Evolutionary conservation across 2,329 filamentous ascomycete species (phyloP), one percentile per base, ranked within the genome.

Genomic region (Sarocladiaceae sp.): DNA sequence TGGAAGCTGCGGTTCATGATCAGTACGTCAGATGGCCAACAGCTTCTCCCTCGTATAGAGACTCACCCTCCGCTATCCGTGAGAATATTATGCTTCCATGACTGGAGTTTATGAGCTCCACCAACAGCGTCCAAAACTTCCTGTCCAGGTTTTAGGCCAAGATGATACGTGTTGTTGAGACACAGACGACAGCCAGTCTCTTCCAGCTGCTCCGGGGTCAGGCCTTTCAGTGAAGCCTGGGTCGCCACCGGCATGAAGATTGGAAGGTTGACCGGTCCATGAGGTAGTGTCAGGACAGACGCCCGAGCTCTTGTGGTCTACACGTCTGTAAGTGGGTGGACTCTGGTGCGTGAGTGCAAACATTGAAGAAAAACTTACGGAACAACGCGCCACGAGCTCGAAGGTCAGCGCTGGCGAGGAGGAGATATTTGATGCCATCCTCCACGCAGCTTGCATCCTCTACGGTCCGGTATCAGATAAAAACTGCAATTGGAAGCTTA

Each of bases 181-280:
- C 93, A 98, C 33, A 98, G 69, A 47, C 86, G 81, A 58, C 94
- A 98, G 33, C 87, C 82, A 1, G 90, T 94, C 44, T 88, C 83
- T 56, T 93, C 90, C 2, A 98, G 73, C 59, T 98, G 93, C 52
- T 91, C 83, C 1, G 91, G 89, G 0, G 93, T 97, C 45, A 98
- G 68, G 33, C 93, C 93, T 62, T 98, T 98, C 31, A 98, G 74
- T 0, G 91, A 95, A 1, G 88, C 93, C 66, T 98, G 93, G 1
- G 93, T 98, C 23, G 93, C 93, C 33, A 98, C 93, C 13, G 93
- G 93, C 93, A 98, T 98, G 66, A 98, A 98, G 47, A 97, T 82
- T 6, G 94, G 93, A 23, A 97, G 78, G 55, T 85, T 80, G 20
- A 98, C 90, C 2, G 84, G 76, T 47, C 93, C 93, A 79, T 98